Conservation (phyloP, 1,284 basidiomycete species). For the Cryptococcus wingfieldii region DNA sequence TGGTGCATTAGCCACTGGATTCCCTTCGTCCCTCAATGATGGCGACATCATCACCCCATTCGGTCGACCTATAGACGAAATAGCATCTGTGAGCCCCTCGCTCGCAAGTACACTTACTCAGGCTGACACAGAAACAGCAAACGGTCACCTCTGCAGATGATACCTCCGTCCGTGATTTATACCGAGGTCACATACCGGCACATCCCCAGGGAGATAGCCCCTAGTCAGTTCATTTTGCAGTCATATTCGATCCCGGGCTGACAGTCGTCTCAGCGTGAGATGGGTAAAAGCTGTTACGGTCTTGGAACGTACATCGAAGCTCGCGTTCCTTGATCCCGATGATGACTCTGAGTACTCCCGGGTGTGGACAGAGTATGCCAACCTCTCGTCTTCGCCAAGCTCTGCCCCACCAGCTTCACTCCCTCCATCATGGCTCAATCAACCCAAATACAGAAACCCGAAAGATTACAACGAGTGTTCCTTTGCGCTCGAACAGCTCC, state of each 20-base stretch:
- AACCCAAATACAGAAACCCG: conserved; percentile 39
- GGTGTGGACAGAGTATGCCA: conserved; percentile 28
- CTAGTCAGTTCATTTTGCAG: conserved; percentile 22
- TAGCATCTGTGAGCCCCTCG: conserved; percentile 24
- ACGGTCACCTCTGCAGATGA: conserved; percentile 34
- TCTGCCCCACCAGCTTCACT: conserved; percentile 1
- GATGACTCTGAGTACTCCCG: conserved; percentile 32
- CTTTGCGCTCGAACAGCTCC: conserved; percentile 29
- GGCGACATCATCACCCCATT: conserved; percentile 44
- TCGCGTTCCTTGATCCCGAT: conserved; percentile 35
- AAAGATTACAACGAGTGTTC: conserved; percentile 31
- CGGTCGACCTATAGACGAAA: conserved; percentile 28
- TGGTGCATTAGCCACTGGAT: conserved; percentile 37
- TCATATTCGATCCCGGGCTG: not conserved
- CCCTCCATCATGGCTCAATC: conserved; percentile 36
- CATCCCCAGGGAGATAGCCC: conserved; percentile 22
- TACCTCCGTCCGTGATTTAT: conserved; percentile 36
- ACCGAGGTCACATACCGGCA: conserved; percentile 17
- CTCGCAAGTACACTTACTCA: not conserved
- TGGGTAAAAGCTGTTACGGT: conserved; percentile 37
- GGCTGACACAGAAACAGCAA: conserved; percentile 12
- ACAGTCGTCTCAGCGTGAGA: conserved; percentile 8
- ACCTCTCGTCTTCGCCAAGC: conserved; percentile 10
- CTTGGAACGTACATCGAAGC: conserved; percentile 39
- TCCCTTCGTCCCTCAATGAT: conserved; percentile 31